These are phyloP conservation scores for Trichoderma sp. DNA, from an alignment of 2,329 filamentous ascomycete genomes.

Conservation along the genomic window DNA sequence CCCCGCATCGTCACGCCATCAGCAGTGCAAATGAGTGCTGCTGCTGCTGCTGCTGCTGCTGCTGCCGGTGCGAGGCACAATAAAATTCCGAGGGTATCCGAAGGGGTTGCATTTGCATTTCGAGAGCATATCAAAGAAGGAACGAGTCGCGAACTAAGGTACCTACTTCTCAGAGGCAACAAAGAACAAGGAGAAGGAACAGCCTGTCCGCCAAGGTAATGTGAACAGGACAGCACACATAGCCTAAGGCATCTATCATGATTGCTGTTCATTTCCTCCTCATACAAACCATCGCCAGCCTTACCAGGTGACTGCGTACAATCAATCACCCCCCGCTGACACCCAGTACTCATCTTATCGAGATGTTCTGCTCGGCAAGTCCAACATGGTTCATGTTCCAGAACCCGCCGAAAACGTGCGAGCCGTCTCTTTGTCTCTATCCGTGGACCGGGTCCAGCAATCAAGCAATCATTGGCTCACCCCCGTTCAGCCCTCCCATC, in stretches of 20 bases:
- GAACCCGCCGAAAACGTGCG: neutral
- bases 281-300: too few relatives aligned
- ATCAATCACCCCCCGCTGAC: neutral
- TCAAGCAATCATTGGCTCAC: constrained; percentile 17
- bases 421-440: constrained; percentile 5
- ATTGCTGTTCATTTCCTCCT: too few relatives aligned
- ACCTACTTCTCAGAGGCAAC: too few relatives aligned
- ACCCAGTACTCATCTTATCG: too few relatives aligned
- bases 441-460: neutral
- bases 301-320: too few relatives aligned
- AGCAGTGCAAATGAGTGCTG: constrained; percentile 19
- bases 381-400: constrained; percentile 1
- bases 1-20: constrained; percentile 26
- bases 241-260: neutral
- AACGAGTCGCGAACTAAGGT: neutral
- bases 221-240: too few relatives aligned
- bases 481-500: neutral
- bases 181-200: neutral
- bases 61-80: constrained; percentile 10
- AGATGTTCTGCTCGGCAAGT: neutral
- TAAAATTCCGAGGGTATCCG: constrained; percentile 6
- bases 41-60: constrained; percentile 4
- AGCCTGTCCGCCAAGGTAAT: too few relatives aligned
- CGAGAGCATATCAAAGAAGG: neutral
- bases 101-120: too few relatives aligned